Conservation (phyloP, 306 rosid species). For the Ziziphus jujuba region DNA sequence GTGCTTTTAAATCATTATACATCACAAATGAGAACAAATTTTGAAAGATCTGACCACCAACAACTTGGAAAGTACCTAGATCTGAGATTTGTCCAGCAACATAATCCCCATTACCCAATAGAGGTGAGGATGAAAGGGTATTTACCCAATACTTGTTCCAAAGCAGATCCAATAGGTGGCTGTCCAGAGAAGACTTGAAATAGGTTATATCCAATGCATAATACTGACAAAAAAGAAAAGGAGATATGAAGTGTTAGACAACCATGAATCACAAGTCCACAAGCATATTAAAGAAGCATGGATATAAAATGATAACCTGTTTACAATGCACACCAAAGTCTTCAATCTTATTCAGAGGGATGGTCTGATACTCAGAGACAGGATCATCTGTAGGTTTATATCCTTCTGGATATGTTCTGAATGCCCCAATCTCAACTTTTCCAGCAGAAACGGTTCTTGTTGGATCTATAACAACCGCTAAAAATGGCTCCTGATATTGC, state of each 20-base stretch:
- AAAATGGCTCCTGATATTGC: conserved; percentile 89
- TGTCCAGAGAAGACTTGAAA: conserved; percentile 91
- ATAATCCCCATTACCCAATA: conserved; percentile 90
- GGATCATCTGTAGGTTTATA: conserved; percentile 94
- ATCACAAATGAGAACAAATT: conserved; percentile 4
- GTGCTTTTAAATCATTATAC: conserved; percentile 3
- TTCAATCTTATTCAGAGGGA: conserved; percentile 93
- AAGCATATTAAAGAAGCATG: background rate
- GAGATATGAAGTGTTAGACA: conserved; percentile 18
- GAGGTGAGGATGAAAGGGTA: conserved; percentile 89
- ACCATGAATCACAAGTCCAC: background rate
- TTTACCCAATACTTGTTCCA: conserved; percentile 98
- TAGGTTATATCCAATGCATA: conserved; percentile 91
- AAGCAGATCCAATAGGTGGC: conserved; percentile 87
- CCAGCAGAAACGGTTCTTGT: conserved; percentile 94
- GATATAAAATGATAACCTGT: conserved; percentile 53
- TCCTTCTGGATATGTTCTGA: conserved; percentile 97
- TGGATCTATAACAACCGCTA: conserved; percentile 95
- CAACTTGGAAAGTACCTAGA: conserved; percentile 55
- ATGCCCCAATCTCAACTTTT: conserved; percentile 97
- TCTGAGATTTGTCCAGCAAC: conserved; percentile 96
- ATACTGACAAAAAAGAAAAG: conserved; percentile 60
- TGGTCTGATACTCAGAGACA: conserved; percentile 91
- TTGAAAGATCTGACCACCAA: background rate
- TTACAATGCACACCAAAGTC: conserved; percentile 98